Evolutionary conservation across 371 early-diverging fungal species (phyloP), one percentile per base, ranked within the genome.

Genomic region (Mucor plumbeus): DNA sequence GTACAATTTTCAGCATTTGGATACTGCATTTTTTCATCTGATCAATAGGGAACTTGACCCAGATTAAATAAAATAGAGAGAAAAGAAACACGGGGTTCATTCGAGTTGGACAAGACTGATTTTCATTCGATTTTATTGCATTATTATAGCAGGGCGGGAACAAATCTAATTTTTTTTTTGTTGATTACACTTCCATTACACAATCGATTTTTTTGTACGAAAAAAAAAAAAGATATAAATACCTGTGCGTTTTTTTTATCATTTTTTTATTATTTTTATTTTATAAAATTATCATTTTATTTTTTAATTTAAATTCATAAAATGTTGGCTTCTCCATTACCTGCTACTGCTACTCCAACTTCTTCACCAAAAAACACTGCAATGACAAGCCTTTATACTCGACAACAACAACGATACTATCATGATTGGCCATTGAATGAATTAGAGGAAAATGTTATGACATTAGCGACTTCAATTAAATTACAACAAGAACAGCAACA

Each of bases 391-490:
- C 11, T 53, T 31, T 53, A 53, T 31, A 53, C 26, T 53, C 53
- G 53, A 53, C 53, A 21, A 53, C 50, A 50, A 31, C 50, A 35
- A 63, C 43, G 56, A 35, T 56, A 56, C 34, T 34, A 50, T 31
- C 7, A 69, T 54, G 71, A 61, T 15, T 71, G 72, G 72, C 72
- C 72, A 47, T 59, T 72, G 13, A 59, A 72, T 47, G 73, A 72
- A 65, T 13, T 67, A 39, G 60, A 73, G 61, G 69, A 65, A 33
- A 69, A 50, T 17, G 38, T 66, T 9, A 69, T 69, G 67, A 73
- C 69, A 60, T 19, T 66, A 26, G 66, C 73, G 35, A 73, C 69
- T n/a, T 53, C 53, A 11, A 53, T 53, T 14, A 53, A 53, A 31
- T 31, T 53, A 21, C 53, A 53, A 31, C 38, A 62, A 7, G 47